phyloP scores from a whole-genome alignment of 1,284 basidiomycete species.

The Dichomitus squalens region DNA sequence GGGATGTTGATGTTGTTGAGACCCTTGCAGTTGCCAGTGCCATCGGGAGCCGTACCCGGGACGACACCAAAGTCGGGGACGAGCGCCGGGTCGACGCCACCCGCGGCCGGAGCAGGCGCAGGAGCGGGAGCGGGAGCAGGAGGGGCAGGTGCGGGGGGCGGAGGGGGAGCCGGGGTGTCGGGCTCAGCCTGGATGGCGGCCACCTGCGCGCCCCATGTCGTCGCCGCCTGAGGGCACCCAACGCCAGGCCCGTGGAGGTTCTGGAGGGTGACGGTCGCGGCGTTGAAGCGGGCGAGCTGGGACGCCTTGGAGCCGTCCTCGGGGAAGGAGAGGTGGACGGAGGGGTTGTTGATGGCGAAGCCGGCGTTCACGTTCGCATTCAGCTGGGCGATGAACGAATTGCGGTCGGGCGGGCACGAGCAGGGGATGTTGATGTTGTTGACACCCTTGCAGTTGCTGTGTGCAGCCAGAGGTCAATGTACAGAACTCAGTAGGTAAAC shows the following conservation, averaged over 20 bases:
- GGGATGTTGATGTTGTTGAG: constrained; percentile 37
- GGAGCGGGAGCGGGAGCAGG: constrained; percentile 11
- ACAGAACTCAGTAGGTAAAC: neutral
- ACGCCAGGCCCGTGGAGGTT: constrained; percentile 41
- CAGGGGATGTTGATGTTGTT: constrained; percentile 37
- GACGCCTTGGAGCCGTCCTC: constrained; percentile 54
- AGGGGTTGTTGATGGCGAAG: constrained; percentile 60
- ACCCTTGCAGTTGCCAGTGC: constrained; percentile 23
- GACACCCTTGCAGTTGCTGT: constrained; percentile 31
- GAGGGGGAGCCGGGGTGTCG: constrained; percentile 1
- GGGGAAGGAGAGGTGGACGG: constrained; percentile 58
- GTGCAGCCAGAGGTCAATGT: neutral
- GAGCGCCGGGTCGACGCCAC: constrained; percentile 21
- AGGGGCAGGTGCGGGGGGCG: constrained; percentile 6
- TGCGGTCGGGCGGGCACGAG: constrained; percentile 46
- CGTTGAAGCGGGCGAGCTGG: constrained; percentile 53
- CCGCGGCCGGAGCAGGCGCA: neutral
- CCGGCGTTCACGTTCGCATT: constrained; percentile 63
- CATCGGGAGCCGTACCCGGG: constrained; percentile 29
- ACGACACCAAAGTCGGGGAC: constrained; percentile 31
- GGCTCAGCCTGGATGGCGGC: constrained; percentile 30
- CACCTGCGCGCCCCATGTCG: constrained; percentile 36
- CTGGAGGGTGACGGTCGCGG: constrained; percentile 39
- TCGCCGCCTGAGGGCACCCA: constrained; percentile 40
- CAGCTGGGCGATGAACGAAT: constrained; percentile 44